phyloP scores from a whole-genome alignment of 2,329 filamentous ascomycete genomes.

The Ophiocordyceps sinensis region DNA sequence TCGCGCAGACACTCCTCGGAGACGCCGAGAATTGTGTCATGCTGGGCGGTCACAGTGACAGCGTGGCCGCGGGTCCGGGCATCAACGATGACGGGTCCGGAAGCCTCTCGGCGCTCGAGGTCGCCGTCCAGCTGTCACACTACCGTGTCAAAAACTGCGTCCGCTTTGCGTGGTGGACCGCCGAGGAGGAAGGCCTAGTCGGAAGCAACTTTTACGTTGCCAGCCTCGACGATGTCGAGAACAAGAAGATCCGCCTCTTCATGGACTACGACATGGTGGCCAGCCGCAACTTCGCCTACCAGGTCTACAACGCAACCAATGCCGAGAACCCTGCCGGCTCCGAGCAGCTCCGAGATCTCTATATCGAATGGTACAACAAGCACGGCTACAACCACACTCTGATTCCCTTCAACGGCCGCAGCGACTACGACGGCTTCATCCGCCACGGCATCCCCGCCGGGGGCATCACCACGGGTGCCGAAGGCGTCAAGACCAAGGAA shows the following conservation, averaged over 20 bases:
- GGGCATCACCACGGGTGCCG: constrained; percentile 65
- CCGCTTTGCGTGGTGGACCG: constrained; percentile 54
- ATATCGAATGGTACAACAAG: constrained; percentile 49
- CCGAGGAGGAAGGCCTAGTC: constrained; percentile 51
- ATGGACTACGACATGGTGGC: constrained; percentile 61
- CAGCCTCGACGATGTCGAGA: constrained; percentile 40
- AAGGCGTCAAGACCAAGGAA: constrained; percentile 56
- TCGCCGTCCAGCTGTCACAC: constrained; percentile 42
- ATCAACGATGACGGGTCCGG: constrained; percentile 72
- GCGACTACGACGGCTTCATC: constrained; percentile 69
- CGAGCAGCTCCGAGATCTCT: constrained; percentile 52
- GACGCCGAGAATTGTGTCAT: constrained; percentile 50
- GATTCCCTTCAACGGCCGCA: constrained; percentile 64
- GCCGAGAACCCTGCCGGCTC: constrained; percentile 56
- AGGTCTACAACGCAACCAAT: constrained; percentile 61
- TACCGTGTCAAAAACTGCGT: constrained; percentile 51
- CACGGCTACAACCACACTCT: constrained; percentile 52
- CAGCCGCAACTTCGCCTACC: constrained; percentile 51
- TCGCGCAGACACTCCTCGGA: constrained; percentile 45
- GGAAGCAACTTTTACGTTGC: constrained; percentile 48
- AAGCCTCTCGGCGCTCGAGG: constrained; percentile 44
- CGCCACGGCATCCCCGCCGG: constrained; percentile 57
- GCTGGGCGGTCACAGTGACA: constrained; percentile 51
- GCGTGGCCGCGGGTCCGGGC: constrained; percentile 48
- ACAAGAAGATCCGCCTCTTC: constrained; percentile 47